Conservation (phyloP, 2,329 filamentous ascomycete genomes). For the Trichoderma atrobrunneum region DNA sequence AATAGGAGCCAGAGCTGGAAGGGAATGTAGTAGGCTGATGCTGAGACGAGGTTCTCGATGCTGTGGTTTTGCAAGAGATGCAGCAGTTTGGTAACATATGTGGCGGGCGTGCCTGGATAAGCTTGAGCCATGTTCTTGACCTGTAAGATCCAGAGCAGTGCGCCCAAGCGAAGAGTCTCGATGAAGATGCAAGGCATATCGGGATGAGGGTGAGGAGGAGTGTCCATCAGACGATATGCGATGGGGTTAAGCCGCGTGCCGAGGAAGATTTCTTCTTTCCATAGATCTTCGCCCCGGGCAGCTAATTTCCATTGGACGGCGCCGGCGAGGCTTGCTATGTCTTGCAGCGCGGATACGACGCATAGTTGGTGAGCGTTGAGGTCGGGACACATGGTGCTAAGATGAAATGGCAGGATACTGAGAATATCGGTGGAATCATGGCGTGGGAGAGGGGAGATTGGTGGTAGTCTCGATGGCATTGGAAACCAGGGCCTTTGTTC, state of each 20-base stretch:
- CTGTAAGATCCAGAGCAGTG: conserved; percentile 4
- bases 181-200: neutral
- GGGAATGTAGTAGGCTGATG: neutral
- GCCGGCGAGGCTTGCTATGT: neutral
- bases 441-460: neutral
- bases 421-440: neutral
- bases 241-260: conserved; percentile 8
- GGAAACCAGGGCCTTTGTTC: conserved; percentile 11
- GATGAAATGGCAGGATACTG: neutral
- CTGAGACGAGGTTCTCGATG: neutral
- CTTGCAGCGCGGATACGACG: neutral
- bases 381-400: neutral
- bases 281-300: neutral
- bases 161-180: conserved; percentile 1
- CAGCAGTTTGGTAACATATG: neutral
- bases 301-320: neutral
- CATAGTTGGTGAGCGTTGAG: neutral
- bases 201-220: neutral
- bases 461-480: neutral
- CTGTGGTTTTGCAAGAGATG: neutral
- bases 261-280: conserved; percentile 13
- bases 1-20: conserved; percentile 6
- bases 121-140: conserved; percentile 7
- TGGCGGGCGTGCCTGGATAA: conserved; percentile 1
- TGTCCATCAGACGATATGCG: conserved; percentile 4